Evolutionary conservation across 2,329 filamentous ascomycete species (phyloP), one percentile per base, ranked within the genome.

Genomic region (Alternaria ethzedia): DNA sequence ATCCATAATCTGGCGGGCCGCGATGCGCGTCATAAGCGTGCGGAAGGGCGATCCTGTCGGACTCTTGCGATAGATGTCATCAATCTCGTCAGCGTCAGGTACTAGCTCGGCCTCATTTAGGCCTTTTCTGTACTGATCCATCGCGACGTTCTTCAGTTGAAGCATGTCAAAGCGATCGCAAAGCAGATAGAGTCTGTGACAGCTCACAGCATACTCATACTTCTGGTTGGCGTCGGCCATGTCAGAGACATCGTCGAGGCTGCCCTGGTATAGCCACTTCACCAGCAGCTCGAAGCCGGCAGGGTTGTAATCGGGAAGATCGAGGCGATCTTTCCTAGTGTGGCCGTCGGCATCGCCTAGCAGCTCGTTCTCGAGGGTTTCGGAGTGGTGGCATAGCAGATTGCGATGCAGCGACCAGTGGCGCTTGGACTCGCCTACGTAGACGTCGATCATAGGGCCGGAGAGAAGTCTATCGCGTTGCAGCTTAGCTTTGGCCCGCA

Each of bases 1-100:
- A 66, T 86, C 85, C 85, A 87, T 87, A 64, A 87, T 85, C 75
- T 87, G 85, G 25, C 85, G 78, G 5, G 85, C 85, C n/a, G 85
- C 85, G 51, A 87, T 87, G 64, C 81, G 79, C 57, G 83, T 82
- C 81, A 86, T 84, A 20, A 87, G 77, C 28, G 73, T 78, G 36
- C 84, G 79, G 70, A 86, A 86, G 1, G 84, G 83, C 57, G 83
- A 85, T 5, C 73, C 77, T 3, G 67, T 55, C 4, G 82, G 80
- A 30, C 82, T 83, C 54, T 78, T 77, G 54, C 83, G 81, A 72
- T 87, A 87, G 21, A 87, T 85, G 8, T 84, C 82, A 63, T 84
- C 82, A 66, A 86, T 85, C 74, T 87, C 85, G 36, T 86, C 83
- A 10, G 85, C 80, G 64, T 86, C 85, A 2, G 85, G 85, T 0